Evolutionary conservation across 257 asterid species (phyloP).

Genomic region (Parsonsia alboflavescens): DNA sequence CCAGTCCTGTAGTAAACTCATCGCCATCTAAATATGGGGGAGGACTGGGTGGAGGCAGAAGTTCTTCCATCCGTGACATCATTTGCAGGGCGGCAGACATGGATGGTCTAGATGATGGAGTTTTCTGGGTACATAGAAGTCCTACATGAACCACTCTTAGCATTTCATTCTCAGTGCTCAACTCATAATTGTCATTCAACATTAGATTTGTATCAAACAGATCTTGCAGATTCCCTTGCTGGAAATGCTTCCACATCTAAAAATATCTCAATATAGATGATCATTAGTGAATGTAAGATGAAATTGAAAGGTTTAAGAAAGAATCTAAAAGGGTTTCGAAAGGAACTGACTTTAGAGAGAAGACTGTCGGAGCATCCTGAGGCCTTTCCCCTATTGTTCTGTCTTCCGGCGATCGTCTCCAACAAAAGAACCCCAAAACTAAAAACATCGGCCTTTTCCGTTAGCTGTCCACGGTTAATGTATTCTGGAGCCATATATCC

Average conservation of each 20-base stretch:
- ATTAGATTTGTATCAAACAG: constrained; percentile 15
- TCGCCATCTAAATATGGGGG: constrained; percentile 18
- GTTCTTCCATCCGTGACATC: constrained; percentile 18
- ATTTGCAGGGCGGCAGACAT: constrained; percentile 20
- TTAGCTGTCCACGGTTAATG: constrained; percentile 25
- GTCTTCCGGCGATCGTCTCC: constrained; percentile 27
- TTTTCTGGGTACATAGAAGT: constrained; percentile 21
- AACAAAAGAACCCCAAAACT: constrained; percentile 22
- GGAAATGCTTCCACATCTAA: constrained; percentile 19
- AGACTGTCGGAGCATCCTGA: constrained; percentile 13
- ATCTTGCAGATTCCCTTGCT: constrained; percentile 11
- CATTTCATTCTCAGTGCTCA: background rate
- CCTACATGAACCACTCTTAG: constrained; percentile 20
- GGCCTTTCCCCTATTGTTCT: constrained; percentile 18
- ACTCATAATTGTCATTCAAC: background rate
- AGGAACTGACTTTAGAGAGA: constrained; percentile 3
- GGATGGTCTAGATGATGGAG: constrained; percentile 14
- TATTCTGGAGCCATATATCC: constrained; percentile 40
- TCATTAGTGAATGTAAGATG: background rate
- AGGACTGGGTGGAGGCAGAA: constrained; percentile 17
- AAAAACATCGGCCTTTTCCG: constrained; percentile 32
- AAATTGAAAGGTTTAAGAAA: background rate
- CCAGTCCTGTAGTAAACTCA: background rate
- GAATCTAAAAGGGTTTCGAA: background rate
- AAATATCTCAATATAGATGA: background rate